Evolutionary conservation across 768 basidiomycete species (phyloP).

Genomic region (Cytidiella melzeri): DNA sequence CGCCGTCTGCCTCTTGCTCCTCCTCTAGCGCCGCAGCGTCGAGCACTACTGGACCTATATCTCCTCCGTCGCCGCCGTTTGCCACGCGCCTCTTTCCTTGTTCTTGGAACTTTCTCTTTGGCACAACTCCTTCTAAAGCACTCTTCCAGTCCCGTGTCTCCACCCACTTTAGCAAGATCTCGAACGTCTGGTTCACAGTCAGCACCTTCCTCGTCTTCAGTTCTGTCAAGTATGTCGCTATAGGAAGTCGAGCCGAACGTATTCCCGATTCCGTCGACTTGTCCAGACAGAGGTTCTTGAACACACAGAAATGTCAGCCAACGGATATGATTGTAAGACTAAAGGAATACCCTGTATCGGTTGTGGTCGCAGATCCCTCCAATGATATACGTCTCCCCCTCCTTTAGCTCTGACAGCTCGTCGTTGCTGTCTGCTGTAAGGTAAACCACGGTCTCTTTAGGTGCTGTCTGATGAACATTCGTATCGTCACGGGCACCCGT

Average conservation of each 20-base stretch:
- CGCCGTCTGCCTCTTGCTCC: slow-evolving; percentile 17
- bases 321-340: not conserved
- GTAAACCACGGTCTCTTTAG: slow-evolving; percentile 62
- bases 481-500: slow-evolving; percentile 4
- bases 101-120: slow-evolving; percentile 78
- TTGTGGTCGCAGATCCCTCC: slow-evolving; percentile 96
- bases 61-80: slow-evolving; percentile 5
- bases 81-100: slow-evolving; percentile 25
- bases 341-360: slow-evolving; percentile 71
- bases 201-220: slow-evolving; percentile 90
- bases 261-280: slow-evolving; percentile 74
- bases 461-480: slow-evolving; percentile 6
- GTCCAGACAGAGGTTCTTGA: slow-evolving; percentile 83
- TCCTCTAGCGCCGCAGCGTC: slow-evolving; percentile 16
- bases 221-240: slow-evolving; percentile 82
- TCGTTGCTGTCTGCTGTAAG: slow-evolving; percentile 91
- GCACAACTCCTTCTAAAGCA: slow-evolving; percentile 85
- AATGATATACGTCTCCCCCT: slow-evolving; percentile 88
- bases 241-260: slow-evolving; percentile 86
- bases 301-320: slow-evolving; percentile 6
- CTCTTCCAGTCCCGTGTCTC: slow-evolving; percentile 80
- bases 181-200: slow-evolving; percentile 94
- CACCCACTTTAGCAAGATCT: slow-evolving; percentile 89
- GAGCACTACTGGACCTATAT: slow-evolving; percentile 13
- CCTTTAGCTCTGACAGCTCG: slow-evolving; percentile 75